Percentiles rank a stretch among this genome's conserved stretches.
These are phyloP conservation scores for Zhuliangozyma parablackwelliae DNA, from an alignment of 1,139 yeast genomes.

Conservation along the genomic window DNA sequence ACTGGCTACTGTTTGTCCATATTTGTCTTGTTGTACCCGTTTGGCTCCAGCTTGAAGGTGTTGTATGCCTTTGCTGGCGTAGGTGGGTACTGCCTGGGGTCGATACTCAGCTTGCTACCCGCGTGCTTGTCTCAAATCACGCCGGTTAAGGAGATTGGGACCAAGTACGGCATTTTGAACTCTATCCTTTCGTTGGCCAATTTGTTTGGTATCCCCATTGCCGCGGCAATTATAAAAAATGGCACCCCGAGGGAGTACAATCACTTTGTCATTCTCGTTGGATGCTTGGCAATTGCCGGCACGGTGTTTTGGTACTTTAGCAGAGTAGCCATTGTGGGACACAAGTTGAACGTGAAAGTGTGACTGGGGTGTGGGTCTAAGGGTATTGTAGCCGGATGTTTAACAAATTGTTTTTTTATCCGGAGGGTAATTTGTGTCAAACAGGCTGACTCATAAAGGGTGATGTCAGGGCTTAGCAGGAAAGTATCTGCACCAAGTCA, in stretches of 20 bases:
- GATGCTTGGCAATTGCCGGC: constrained; percentile 25
- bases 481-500: no score
- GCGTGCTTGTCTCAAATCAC: constrained; percentile 38
- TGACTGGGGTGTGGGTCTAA: constrained; percentile 6
- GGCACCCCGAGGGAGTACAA: constrained; percentile 27
- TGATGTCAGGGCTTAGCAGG: no score
- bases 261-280: constrained; percentile 34
- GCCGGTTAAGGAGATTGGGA: constrained; percentile 37
- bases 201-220: constrained; percentile 41
- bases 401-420: no score
- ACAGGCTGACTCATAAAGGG: no score
- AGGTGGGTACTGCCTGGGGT: constrained; percentile 29
- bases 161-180: constrained; percentile 37
- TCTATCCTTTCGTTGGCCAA: constrained; percentile 38
- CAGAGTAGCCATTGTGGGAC: constrained; percentile 31
- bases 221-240: constrained; percentile 37
- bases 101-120: constrained; percentile 34
- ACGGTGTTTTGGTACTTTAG: constrained; percentile 28
- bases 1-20: constrained; percentile 27
- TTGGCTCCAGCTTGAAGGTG: constrained; percentile 27
- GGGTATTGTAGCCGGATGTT: no score
- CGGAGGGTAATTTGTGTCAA: no score
- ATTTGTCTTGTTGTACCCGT: constrained; percentile 36
- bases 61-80: constrained; percentile 33
- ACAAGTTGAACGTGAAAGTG: constrained; percentile 27